phyloP scores from a whole-genome alignment of 257 asterid species.

The Solanum chaucha region DNA sequence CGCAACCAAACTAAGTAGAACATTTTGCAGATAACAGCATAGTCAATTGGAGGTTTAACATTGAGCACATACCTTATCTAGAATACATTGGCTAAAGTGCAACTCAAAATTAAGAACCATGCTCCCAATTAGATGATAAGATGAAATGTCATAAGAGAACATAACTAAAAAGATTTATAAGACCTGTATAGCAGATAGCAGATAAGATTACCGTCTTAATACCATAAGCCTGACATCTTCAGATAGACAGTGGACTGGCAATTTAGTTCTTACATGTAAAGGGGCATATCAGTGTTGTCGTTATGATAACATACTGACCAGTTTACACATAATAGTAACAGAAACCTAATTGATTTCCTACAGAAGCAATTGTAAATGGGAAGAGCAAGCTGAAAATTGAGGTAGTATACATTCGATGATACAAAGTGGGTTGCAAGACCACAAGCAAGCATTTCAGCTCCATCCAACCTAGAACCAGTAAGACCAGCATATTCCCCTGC shows the following conservation, averaged over 20 bases:
- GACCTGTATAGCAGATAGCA: too few species aligned
- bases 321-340: neutral
- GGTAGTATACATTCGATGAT: slow-evolving; percentile 41
- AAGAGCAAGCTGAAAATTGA: neutral
- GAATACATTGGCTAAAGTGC: neutral
- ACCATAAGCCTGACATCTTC: neutral
- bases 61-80: neutral
- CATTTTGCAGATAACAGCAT: neutral
- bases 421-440: slow-evolving; percentile 90
- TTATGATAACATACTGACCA: too few species aligned
- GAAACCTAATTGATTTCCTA: neutral
- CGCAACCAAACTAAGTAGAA: neutral
- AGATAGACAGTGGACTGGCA: neutral
- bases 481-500: slow-evolving; percentile 87
- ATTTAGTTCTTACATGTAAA: neutral
- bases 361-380: neutral
- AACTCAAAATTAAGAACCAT: neutral
- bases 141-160: neutral
- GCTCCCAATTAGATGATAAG: neutral
- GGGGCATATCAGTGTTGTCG: neutral
- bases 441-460: slow-evolving; percentile 86
- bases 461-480: slow-evolving; percentile 75
- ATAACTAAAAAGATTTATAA: neutral
- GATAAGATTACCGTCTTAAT: neutral
- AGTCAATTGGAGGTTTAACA: neutral